These are phyloP conservation scores for Pelargonium myrrhifolium DNA, from an alignment of 441 rosid species.

Conservation along the genomic window DNA sequence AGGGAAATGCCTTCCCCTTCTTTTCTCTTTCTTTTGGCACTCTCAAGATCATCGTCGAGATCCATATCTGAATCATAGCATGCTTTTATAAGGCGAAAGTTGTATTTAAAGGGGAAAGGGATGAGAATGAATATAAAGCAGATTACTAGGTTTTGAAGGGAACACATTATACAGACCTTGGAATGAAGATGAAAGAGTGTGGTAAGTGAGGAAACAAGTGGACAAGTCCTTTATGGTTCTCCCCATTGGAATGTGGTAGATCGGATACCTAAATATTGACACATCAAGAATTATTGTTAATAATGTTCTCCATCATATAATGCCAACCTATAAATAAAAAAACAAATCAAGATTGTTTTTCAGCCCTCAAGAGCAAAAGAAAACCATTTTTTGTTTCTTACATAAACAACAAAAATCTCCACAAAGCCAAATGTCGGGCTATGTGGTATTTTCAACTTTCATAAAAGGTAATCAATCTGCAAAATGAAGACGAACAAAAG, in stretches of 20 bases:
- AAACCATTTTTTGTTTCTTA: background rate
- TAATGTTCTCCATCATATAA: too few species aligned
- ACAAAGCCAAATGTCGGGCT: background rate
- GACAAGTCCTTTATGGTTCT: constrained; percentile 2
- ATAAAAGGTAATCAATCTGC: background rate
- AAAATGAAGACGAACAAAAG: background rate
- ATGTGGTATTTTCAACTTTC: background rate
- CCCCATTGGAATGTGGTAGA: background rate
- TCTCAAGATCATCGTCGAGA: background rate
- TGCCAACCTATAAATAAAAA: too few species aligned
- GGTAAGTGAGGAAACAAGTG: background rate
- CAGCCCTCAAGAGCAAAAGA: too few species aligned
- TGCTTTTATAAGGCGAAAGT: background rate
- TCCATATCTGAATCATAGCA: background rate
- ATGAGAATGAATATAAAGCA: too few species aligned
- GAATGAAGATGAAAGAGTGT: background rate
- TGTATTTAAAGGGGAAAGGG: background rate
- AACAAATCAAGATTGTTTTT: too few species aligned
- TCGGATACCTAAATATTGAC: background rate
- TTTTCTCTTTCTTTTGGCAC: background rate
- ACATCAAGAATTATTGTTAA: background rate
- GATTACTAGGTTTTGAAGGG: background rate
- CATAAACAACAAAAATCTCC: background rate
- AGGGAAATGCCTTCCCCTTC: background rate
- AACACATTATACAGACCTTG: background rate